Evolutionary conservation across 2,329 filamentous ascomycete species (phyloP).

Genomic region (Fusarium ambrosium): DNA sequence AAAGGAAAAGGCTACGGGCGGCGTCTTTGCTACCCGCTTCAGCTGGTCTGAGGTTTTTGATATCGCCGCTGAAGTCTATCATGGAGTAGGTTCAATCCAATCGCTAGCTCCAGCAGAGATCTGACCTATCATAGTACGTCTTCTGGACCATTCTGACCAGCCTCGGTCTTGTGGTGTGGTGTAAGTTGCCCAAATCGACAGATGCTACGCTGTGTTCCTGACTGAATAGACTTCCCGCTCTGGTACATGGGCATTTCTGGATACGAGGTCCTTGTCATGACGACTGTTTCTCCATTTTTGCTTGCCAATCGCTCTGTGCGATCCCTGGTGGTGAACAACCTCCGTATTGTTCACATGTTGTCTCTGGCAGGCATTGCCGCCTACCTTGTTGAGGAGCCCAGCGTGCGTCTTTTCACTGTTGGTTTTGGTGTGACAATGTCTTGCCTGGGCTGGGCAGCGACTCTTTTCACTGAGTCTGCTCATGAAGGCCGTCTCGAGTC

Average conservation of each 20-base stretch:
- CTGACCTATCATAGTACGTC: slow-evolving; percentile 73
- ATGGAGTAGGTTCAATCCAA: slow-evolving; percentile 74
- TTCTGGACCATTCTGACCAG: slow-evolving; percentile 97
- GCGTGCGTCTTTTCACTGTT: slow-evolving; percentile 82
- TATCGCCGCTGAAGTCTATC: slow-evolving; percentile 89
- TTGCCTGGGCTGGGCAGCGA: slow-evolving; percentile 87
- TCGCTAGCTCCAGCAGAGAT: slow-evolving; percentile 10
- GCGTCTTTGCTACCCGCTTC: slow-evolving; percentile 79
- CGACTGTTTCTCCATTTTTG: slow-evolving; percentile 83
- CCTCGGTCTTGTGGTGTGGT: slow-evolving; percentile 92
- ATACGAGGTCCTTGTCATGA: slow-evolving; percentile 91
- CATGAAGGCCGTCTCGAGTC: slow-evolving; percentile 84
- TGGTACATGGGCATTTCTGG: slow-evolving; percentile 99
- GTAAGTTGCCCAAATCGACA: slow-evolving; percentile 65
- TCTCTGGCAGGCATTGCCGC: slow-evolving; percentile 84
- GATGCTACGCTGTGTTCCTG: slow-evolving; percentile 21
- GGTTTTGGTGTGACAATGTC: slow-evolving; percentile 85
- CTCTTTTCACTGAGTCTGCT: slow-evolving; percentile 81
- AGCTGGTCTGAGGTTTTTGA: slow-evolving; percentile 82
- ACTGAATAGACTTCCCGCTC: slow-evolving; percentile 82
- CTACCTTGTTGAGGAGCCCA: slow-evolving; percentile 81
- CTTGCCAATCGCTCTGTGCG: slow-evolving; percentile 80
- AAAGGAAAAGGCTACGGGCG: slow-evolving; percentile 80
- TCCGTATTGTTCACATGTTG: slow-evolving; percentile 79
- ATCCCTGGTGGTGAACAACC: slow-evolving; percentile 75